Base-by-base conservation (phyloP, 106 monocot genomes). In the Dendrobium catenatum region DNA sequence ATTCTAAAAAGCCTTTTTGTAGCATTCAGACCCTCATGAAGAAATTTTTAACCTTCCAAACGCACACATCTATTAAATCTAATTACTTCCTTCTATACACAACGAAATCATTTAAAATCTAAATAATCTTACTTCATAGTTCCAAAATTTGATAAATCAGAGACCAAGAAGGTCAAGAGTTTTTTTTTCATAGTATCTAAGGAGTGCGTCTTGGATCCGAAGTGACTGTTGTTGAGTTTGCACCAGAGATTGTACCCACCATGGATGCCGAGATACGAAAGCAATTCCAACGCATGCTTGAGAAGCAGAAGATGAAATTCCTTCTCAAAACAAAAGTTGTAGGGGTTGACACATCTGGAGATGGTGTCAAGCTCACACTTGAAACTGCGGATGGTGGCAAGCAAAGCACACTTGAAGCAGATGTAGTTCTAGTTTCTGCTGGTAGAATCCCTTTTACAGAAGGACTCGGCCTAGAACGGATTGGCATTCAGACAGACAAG, bases 251-350 rank as follows among this genome's bases (percentile, higher is more conserved):
- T 19, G 96, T 96, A 24, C 96, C 96, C 5, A 86, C 87, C 40
- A 93, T 96, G 93, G 96, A 96, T 78, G 80, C 74, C 26, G 96
- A 96, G 79, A 87, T 96, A 33, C 59, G 96, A 46, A 96, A 94
- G 86, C 93, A 88, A 55, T 96, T 96, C 83, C 96, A 96, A 73
- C 87, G 93, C 27, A 86, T 94, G 83, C 92, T 96, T 15, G 93
- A 94, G 80, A 96, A 96, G 79, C 93, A 96, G 79, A 94, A 94
- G 79, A 92, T 96, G 93, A 96, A 92, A 55, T 96, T 96, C 81
- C 90, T 89, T 89, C 96, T 96, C 77, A 92, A 92, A 79, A 96
- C 96, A 9, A 96, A 96, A 78, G 96, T 96, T 1, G 91, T 94
- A 11, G 89, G 94, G 6, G 90, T 92, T n/a, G 94, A 94, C 61